phyloP scores from a whole-genome alignment of 768 basidiomycete species.

The Lanmaoa pseudosensibilis region DNA sequence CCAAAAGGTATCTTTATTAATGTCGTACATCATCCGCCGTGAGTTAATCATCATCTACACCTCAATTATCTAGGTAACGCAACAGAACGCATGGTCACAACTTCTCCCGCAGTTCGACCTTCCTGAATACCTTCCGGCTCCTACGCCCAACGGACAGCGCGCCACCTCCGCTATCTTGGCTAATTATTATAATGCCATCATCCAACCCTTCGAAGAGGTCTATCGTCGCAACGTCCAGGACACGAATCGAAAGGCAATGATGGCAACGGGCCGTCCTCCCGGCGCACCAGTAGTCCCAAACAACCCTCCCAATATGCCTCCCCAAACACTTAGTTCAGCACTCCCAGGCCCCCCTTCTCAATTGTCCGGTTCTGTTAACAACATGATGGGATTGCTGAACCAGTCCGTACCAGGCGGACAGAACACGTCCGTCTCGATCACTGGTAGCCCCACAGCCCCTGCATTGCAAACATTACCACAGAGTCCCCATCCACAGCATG shows the following conservation, averaged over 20 bases:
- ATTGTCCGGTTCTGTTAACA: constrained; percentile 15
- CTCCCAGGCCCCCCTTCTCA: constrained; percentile 22
- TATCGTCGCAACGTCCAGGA: constrained; percentile 64
- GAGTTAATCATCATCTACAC: constrained; percentile 11
- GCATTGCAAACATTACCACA: constrained; percentile 32
- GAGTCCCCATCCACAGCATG: constrained; percentile 31
- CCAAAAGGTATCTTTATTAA: constrained; percentile 48
- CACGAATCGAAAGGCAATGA: constrained; percentile 55
- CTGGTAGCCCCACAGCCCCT: constrained; percentile 25
- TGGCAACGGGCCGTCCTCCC: constrained; percentile 38
- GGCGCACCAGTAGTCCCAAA: constrained; percentile 14
- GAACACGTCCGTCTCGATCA: constrained; percentile 19
- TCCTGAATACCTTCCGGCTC: constrained; percentile 52
- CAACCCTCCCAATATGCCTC: constrained; percentile 19
- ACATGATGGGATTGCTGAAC: constrained; percentile 27
- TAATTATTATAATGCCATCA: constrained; percentile 59
- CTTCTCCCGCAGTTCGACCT: constrained; percentile 59
- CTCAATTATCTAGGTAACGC: constrained; percentile 41
- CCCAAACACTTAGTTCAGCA: constrained; percentile 14
- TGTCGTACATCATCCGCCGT: constrained; percentile 11
- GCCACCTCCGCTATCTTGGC: constrained; percentile 52
- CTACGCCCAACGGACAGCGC: constrained; percentile 47
- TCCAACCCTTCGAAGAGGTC: constrained; percentile 71
- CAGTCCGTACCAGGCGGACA: constrained; percentile 26
- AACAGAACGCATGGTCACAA: constrained; percentile 56